Base-by-base conservation (phyloP, 1,284 basidiomycete genomes). In the Coriolopsis trogii region DNA sequence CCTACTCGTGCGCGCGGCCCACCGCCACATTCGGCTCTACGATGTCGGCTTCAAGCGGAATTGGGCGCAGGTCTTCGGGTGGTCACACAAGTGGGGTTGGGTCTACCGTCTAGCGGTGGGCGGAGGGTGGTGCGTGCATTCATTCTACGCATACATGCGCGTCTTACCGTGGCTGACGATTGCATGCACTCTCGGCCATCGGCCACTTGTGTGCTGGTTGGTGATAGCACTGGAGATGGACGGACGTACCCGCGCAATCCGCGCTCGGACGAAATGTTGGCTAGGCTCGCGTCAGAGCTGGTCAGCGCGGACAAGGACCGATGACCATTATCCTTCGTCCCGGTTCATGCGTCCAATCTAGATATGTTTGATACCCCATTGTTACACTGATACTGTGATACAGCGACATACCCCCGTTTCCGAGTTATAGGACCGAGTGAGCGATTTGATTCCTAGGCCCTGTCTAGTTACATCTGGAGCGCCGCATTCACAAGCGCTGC, bases 31-130 rank as follows among this genome's bases (percentile, higher is more conserved):
- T 45, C 80, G 80, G 20, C 56, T 91, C 15, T 95, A 92, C 62
- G 85, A 94, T 67, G 62, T 93, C 4, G 92, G 93, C 6, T 89
- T 83, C 82, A 73, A 76, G 38, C 75, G 71, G 58, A 95, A 95
- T 61, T 85, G 84, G 79, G 69, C 63, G 15, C 85, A 89, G 63
- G 79, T 83, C 1, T 77, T 89, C 54, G 87, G 85, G 12, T 84
- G 77, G 76, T 71, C 69, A 33, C 69, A 63, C 25, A 73, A 67
- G 53, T 71, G 70, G 55, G 80, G 80, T 6, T 85, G 79, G 81
- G 53, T 79, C 6, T 66, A 71, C 42, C 74, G 83, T 28, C 40
- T 88, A 3, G 67, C 78, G 49, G 77, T 72, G 55, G 89, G 89
- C 6, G 87, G 87, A 34, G 71, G 75, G 40, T 75, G 81, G 87